phyloP scores from a whole-genome alignment of 306 rosid species.

The Quercus dentata region DNA sequence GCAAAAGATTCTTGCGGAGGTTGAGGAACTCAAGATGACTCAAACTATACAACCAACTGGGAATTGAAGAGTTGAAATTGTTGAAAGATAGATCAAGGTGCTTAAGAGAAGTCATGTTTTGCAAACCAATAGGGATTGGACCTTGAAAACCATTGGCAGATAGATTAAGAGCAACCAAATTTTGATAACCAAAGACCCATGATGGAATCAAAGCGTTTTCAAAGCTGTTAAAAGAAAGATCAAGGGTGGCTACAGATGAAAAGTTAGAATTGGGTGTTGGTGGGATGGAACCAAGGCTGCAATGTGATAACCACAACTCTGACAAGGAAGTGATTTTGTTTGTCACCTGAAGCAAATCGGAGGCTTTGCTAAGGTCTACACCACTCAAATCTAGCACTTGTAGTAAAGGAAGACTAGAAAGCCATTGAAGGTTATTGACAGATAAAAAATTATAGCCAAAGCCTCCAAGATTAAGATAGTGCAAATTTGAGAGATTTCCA shows the following conservation, averaged over 20 bases:
- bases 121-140: constrained; percentile 8
- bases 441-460: neutral
- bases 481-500: too few relatives aligned
- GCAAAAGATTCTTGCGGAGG: neutral
- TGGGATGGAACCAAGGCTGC: neutral
- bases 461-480: too few relatives aligned
- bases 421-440: constrained; percentile 14
- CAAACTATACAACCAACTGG: constrained; percentile 14
- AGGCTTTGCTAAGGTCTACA: constrained; percentile 7
- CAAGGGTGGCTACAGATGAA: neutral
- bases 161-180: neutral
- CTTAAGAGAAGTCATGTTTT: constrained; percentile 18
- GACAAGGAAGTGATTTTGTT: constrained; percentile 20
- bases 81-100: neutral
- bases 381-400: constrained; percentile 18
- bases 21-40: neutral
- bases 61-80: constrained; percentile 2
- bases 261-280: neutral
- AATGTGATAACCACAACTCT: neutral
- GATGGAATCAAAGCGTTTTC: too few relatives aligned
- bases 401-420: constrained; percentile 17
- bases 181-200: too few relatives aligned
- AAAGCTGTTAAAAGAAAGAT: too few relatives aligned
- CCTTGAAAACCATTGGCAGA: constrained; percentile 4
- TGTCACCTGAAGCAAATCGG: constrained; percentile 11